Base-by-base conservation (phyloP, 345 rosid genomes). In the Hevea brasiliensis region DNA sequence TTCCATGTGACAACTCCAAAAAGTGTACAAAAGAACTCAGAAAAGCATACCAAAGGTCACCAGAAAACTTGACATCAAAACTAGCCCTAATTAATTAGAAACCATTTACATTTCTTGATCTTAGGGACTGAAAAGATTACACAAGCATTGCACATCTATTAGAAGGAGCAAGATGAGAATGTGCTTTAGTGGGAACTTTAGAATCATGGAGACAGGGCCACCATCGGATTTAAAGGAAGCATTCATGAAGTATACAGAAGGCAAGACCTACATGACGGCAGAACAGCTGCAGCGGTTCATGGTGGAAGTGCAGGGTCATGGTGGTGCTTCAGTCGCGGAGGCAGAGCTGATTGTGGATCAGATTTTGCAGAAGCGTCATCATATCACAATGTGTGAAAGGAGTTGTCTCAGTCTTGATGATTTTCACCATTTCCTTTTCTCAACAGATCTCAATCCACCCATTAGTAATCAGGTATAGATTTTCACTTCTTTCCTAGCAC, bases 171-270 rank as follows among this genome's bases (percentile, higher is more conserved):
- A 6, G 15, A 75, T 87, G 77, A 90, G 93, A 72, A 60, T 86
- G 61, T 82, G 88, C 80, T 94, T 92, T 81, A 87, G 79, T 5
- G 80, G 95, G 85, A 90, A 76, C 84, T 89, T 92, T 84, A 83
- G 80, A 66, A 70, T 80, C 27, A 85, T 82, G 58, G 90, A 89
- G 78, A 87, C 89, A 1, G 88, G 78, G 59, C 95, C 98, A 10
- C 95, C 91, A 3, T 76, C 18, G 32, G 97, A 92, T 69, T 85
- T 92, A 23, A 83, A 47, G 72, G 85, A 81, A 45, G 84, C 87
- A 12, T 94, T 94, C 70, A 10, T 41, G 4, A 82, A 77, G 76
- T 90, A 89, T 62, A 71, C 95, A 0, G 84, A 79, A 3, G 97
- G 87, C 0, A 89, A 87, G 13, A 13, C 81, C 79, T 61, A 79